A percentile compares a stretch with the other conserved stretches of the same genome.
These are phyloP conservation scores for Litsea cubeba DNA, from an alignment of 164 flowering plant species.

Conservation along the genomic window DNA sequence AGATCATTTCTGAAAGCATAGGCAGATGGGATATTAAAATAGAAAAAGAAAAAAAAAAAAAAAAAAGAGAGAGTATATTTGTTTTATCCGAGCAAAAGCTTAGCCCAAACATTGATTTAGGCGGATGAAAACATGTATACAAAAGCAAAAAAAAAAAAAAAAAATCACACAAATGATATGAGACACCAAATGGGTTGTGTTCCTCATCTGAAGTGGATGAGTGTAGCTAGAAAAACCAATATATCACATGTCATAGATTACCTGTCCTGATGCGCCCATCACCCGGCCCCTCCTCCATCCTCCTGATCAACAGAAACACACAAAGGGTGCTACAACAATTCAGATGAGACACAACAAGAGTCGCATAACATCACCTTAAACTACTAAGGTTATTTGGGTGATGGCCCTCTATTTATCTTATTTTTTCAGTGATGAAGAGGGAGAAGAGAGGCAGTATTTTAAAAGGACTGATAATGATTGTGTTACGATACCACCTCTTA, in stretches of 20 bases:
- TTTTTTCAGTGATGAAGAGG: background rate
- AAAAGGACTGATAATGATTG: background rate
- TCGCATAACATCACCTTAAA: background rate
- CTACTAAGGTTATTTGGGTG: background rate
- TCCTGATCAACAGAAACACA: background rate
- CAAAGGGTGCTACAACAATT: background rate
- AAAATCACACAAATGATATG: background rate
- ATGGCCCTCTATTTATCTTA: background rate
- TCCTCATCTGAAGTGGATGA: background rate
- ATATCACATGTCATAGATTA: background rate
- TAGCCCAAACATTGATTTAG: background rate
- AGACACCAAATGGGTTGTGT: background rate
- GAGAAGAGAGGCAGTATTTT: background rate
- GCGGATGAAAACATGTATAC: background rate
- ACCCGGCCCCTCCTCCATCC: conserved; percentile 5
- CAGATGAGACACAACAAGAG: background rate
- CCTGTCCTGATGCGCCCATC: conserved; percentile 16
- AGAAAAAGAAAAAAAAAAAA: no score
- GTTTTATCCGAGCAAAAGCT: background rate
- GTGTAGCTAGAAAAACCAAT: background rate
- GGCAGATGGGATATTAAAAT: no score
- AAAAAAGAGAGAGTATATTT: no score
- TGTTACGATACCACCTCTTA: no score
- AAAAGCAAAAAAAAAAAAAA: background rate
- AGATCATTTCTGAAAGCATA: no score